phyloP scores from a whole-genome alignment of 768 basidiomycete genomes.

The Coprinopsis strossmayeri region DNA sequence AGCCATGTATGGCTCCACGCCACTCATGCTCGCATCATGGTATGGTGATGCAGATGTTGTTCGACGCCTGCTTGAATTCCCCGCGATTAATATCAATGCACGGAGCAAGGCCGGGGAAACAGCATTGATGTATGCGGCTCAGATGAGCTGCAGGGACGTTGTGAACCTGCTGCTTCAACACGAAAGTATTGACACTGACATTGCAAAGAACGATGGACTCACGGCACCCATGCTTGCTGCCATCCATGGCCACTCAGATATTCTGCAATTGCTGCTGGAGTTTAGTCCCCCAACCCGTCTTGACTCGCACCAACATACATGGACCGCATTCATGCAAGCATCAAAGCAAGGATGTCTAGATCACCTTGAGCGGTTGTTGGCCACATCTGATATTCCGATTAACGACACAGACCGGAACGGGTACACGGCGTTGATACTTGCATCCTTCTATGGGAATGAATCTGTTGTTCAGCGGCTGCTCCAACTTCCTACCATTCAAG shows the following conservation, averaged over 20 bases:
- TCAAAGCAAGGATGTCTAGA: not conserved
- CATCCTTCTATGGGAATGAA: not conserved
- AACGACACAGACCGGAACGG: not conserved
- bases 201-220: not conserved
- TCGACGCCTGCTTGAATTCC: no score
- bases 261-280: not conserved
- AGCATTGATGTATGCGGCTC: not conserved
- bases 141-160: not conserved
- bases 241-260: not conserved
- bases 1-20: no score
- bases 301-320: not conserved
- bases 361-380: not conserved
- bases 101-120: not conserved
- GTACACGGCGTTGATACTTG: not conserved
- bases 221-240: not conserved
- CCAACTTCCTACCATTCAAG: not conserved
- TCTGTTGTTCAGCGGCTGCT: not conserved
- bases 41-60: no score
- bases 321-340: not conserved
- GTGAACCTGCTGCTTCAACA: not conserved
- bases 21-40: no score
- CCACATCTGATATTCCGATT: not conserved
- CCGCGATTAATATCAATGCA: no score
- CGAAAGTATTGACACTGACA: not conserved
- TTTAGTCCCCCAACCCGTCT: no score